phyloP scores from a whole-genome alignment of 345 rosid species.

The Eucalyptus fibrosa region DNA sequence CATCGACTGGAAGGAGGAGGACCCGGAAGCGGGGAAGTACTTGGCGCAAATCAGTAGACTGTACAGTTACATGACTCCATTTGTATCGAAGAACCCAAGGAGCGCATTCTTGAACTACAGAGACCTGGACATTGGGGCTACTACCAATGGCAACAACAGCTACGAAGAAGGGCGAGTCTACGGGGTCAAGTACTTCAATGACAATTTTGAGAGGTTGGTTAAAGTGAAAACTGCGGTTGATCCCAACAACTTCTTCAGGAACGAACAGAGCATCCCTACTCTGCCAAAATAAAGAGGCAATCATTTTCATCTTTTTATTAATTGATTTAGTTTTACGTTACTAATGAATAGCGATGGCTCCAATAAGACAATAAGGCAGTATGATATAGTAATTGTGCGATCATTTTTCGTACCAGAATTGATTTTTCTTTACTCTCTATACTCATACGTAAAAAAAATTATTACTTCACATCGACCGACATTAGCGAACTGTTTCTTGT shows the following conservation, averaged over 20 bases:
- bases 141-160: neutral
- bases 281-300: neutral
- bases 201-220: conserved; percentile 1
- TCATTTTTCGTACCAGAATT: neutral
- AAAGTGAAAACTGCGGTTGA: conserved; percentile 16
- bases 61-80: conserved; percentile 14
- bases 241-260: conserved; percentile 21
- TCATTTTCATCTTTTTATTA: neutral
- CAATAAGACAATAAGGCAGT: neutral
- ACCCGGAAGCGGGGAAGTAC: neutral
- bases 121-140: conserved; percentile 6
- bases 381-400: neutral
- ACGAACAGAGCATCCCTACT: conserved; percentile 31
- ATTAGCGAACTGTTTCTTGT: neutral
- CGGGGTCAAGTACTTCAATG: neutral
- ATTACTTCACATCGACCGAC: neutral
- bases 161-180: conserved; percentile 1
- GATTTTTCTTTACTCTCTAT: neutral
- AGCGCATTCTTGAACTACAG: conserved; percentile 1
- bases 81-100: conserved; percentile 17
- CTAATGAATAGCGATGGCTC: neutral
- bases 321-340: neutral
- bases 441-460: neutral
- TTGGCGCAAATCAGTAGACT: conserved; percentile 13
- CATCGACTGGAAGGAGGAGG: conserved; percentile 13